These are phyloP conservation scores for Penicillium decumbens DNA, from an alignment of 2,329 filamentous ascomycete genomes.

Conservation along the genomic window DNA sequence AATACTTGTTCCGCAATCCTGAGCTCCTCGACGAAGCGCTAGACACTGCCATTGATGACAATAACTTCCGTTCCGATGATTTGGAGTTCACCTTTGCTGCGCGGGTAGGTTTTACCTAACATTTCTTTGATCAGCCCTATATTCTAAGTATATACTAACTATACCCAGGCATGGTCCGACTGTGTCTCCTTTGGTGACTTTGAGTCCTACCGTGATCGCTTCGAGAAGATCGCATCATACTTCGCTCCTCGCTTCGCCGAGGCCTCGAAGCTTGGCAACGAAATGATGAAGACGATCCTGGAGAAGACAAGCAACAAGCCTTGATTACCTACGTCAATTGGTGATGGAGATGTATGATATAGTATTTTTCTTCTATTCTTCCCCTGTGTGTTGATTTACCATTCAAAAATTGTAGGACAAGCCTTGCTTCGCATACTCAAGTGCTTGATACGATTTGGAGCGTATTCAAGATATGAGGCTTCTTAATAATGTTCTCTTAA, in stretches of 20 bases:
- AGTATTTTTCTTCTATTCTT: background rate
- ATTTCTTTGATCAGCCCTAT: background rate
- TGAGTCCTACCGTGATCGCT: conserved; percentile 85
- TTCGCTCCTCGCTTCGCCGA: conserved; percentile 87
- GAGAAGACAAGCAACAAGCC: conserved; percentile 58
- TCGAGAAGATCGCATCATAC: conserved; percentile 83
- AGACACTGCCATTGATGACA: conserved; percentile 79
- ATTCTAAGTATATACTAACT: background rate
- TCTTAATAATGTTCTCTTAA: background rate
- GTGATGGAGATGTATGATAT: conserved; percentile 3
- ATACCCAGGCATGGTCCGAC: conserved; percentile 75
- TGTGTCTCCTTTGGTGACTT: conserved; percentile 89
- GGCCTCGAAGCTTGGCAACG: conserved; percentile 81
- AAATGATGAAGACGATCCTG: conserved; percentile 94
- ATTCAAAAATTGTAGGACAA: conserved; percentile 1
- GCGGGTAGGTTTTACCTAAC: conserved; percentile 46
- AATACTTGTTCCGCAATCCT: conserved; percentile 85
- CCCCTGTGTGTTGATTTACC: background rate
- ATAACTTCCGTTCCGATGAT: conserved; percentile 90
- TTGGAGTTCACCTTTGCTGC: conserved; percentile 97
- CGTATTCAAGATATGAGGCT: background rate
- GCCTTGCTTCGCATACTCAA: background rate
- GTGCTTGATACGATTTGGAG: background rate
- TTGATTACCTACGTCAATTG: conserved; percentile 3
- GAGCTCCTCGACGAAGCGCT: conserved; percentile 78